Evolutionary conservation across 2,329 filamentous ascomycete genomes (phyloP).

Genomic region (Colletotrichum chlorophyti): DNA sequence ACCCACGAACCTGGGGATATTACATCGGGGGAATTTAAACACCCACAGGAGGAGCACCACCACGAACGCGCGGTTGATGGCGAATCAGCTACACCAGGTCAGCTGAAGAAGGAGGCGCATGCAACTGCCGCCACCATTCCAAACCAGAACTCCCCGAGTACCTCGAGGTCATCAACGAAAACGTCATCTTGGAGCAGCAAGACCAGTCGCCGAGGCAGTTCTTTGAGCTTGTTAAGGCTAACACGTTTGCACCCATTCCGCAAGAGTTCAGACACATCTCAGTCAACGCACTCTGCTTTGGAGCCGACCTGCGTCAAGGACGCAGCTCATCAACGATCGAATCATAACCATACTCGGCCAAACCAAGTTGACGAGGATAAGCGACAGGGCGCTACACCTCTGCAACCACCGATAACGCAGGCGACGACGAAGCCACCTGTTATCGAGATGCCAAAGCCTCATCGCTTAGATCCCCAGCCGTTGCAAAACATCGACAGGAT

Average conservation of each 20-base stretch:
- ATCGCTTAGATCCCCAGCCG: background rate
- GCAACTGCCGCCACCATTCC: background rate
- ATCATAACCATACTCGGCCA: too few relatives aligned
- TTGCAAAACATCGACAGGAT: background rate
- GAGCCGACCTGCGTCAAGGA: too few relatives aligned
- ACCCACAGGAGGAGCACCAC: background rate
- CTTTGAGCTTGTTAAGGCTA: too few relatives aligned
- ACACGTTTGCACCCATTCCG: too few relatives aligned
- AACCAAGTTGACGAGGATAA: too few relatives aligned
- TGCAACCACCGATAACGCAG: too few relatives aligned
- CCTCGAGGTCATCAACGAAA: background rate
- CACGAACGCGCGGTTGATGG: background rate
- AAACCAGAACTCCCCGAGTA: background rate
- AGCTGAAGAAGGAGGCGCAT: background rate
- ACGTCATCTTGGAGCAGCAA: background rate
- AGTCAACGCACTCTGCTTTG: too few relatives aligned
- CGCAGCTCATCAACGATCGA: too few relatives aligned
- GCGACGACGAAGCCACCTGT: too few relatives aligned
- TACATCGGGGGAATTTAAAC: background rate
- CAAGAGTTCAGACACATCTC: background rate
- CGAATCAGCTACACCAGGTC: background rate
- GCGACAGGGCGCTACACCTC: too few relatives aligned
- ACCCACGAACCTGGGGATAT: background rate
- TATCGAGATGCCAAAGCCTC: too few relatives aligned
- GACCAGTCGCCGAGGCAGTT: background rate